Evolutionary conservation across 345 rosid species (phyloP).

Genomic region (Capsella bursapastoris): DNA sequence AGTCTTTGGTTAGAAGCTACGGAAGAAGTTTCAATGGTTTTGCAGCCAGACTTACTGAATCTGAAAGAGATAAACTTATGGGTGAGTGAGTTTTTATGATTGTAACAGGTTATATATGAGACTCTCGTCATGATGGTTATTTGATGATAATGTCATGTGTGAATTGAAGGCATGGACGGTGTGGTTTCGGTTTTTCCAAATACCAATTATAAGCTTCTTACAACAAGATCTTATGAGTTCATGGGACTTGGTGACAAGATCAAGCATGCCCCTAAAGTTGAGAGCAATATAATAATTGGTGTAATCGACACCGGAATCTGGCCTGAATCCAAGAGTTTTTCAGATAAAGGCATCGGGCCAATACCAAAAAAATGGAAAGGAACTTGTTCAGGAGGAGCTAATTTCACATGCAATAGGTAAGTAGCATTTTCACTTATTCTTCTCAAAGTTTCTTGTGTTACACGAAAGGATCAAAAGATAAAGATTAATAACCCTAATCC

Average conservation of each 20-base stretch:
- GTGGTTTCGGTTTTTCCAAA: conserved; percentile 60
- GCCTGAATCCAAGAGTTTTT: conserved; percentile 64
- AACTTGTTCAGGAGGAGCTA: conserved; percentile 49
- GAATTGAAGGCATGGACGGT: conserved; percentile 45
- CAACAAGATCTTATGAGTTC: conserved; percentile 69
- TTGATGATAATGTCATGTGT: not conserved
- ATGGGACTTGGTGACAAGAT: conserved; percentile 50
- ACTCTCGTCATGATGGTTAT: not conserved
- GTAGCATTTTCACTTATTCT: conserved; percentile 12
- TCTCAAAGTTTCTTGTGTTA: conserved; percentile 8
- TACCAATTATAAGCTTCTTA: conserved; percentile 42
- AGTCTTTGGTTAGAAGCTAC: conserved; percentile 45
- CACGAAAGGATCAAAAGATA: not conserved
- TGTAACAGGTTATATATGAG: not conserved
- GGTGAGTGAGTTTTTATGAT: conserved; percentile 44
- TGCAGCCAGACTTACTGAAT: conserved; percentile 53
- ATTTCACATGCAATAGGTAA: conserved; percentile 65
- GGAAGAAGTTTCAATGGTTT: conserved; percentile 52
- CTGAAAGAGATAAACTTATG: conserved; percentile 52
- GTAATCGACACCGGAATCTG: conserved; percentile 56
- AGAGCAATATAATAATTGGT: conserved; percentile 53
- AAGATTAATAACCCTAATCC: not conserved
- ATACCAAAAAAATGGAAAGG: conserved; percentile 66
- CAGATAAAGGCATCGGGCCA: conserved; percentile 55
- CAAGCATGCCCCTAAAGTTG: not conserved